These are phyloP conservation scores for Ophiostoma pallidulum DNA, from an alignment of 2,329 filamentous ascomycete species.

Conservation along the genomic window DNA sequence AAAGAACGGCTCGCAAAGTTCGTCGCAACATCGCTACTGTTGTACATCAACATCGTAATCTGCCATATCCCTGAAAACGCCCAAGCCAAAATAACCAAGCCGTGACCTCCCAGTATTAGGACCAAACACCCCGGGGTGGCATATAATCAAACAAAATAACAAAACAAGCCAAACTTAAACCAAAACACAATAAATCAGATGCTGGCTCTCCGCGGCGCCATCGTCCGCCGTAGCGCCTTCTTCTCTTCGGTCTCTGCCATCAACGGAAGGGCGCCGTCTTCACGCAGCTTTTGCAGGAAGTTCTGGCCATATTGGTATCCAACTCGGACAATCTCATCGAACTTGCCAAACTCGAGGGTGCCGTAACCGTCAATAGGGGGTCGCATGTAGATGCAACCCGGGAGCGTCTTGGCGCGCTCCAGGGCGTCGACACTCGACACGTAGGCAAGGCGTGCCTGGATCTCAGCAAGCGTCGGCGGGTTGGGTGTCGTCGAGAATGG, in stretches of 20 bases:
- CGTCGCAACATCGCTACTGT: too few species aligned
- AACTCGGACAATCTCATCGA: conserved; percentile 89
- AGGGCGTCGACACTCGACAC: conserved; percentile 91
- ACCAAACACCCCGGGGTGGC: too few species aligned
- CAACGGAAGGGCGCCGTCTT: conserved; percentile 64
- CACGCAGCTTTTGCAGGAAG: conserved; percentile 66
- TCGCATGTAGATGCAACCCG: conserved; percentile 92
- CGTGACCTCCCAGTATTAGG: too few species aligned
- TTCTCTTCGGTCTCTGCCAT: conserved; percentile 67
- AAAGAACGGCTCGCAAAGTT: too few species aligned
- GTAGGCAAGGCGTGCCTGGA: conserved; percentile 89
- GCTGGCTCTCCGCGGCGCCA: conserved; percentile 70
- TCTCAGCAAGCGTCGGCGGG: conserved; percentile 88
- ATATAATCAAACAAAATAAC: not conserved
- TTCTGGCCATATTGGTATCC: conserved; percentile 80
- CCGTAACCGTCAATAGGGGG: conserved; percentile 90
- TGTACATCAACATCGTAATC: too few species aligned
- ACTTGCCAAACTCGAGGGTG: conserved; percentile 92
- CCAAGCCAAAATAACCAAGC: not conserved
- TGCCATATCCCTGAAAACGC: too few species aligned
- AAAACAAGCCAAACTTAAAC: not conserved
- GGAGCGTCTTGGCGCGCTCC: conserved; percentile 81
- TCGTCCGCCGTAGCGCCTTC: conserved; percentile 65
- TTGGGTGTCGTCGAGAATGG: conserved; percentile 84
- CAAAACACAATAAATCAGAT: conserved; percentile 36